Conservation (phyloP, 306 rosid species). For the barrel medic (Medicago truncatula) region DNA sequence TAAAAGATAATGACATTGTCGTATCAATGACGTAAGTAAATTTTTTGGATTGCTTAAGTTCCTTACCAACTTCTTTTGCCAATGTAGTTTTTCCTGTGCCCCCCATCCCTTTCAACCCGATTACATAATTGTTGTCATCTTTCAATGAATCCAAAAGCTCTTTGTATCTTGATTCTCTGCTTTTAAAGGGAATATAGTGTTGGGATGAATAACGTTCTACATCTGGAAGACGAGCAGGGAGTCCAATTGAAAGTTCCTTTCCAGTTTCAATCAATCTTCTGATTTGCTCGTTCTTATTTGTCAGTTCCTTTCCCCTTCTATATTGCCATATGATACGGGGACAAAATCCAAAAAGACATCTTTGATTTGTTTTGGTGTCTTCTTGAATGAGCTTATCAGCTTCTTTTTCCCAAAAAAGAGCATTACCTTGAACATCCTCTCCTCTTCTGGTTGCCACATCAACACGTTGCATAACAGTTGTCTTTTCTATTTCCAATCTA, state of each 20-base stretch:
- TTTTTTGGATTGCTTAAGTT: background rate
- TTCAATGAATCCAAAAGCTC: no score
- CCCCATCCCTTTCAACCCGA: constrained; percentile 37
- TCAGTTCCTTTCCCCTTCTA: background rate
- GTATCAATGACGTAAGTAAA: background rate
- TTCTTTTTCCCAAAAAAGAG: no score
- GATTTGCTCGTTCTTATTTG: background rate
- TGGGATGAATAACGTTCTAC: no score
- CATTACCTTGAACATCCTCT: no score
- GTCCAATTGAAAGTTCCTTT: background rate
- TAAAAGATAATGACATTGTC: background rate
- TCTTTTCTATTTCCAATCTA: no score
- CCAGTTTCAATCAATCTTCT: background rate
- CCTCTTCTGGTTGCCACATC: no score
- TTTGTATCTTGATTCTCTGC: no score
- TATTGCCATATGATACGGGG: background rate
- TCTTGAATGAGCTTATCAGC: background rate
- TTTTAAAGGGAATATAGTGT: no score
- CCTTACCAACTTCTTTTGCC: background rate
- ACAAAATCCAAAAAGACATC: background rate
- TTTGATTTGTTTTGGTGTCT: background rate
- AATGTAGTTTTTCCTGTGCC: constrained; percentile 40
- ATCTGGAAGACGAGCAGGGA: no score
- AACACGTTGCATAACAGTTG: no score
- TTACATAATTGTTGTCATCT: no score